A percentile compares a stretch with the other conserved stretches of the same genome.
Evolutionary conservation across 1,284 basidiomycete species (phyloP).

Genomic region (Ganoderma meredithae): DNA sequence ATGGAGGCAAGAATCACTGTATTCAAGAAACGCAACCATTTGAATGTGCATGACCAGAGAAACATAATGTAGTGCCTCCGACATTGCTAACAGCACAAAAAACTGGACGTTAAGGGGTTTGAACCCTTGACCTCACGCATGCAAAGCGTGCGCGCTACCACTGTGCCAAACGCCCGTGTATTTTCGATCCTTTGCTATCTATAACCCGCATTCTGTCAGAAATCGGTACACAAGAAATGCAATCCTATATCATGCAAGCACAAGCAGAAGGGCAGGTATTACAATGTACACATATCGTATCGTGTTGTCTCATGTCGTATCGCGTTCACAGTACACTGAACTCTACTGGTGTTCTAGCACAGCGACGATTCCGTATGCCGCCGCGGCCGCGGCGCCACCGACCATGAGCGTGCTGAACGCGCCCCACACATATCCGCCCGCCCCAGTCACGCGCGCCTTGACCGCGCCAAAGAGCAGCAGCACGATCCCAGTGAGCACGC

Average conservation of each 20-base stretch:
- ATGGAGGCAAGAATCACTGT: too few relatives aligned
- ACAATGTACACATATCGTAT: background rate
- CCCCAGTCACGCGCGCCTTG: slow-evolving; percentile 87
- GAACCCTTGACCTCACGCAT: slow-evolving; percentile 45
- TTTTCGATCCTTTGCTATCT: background rate
- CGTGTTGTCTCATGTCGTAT: background rate
- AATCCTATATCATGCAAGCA: background rate
- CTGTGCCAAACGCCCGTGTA: slow-evolving; percentile 35
- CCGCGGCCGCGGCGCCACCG: slow-evolving; percentile 89
- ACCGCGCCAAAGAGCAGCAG: slow-evolving; percentile 89
- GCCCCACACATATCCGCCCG: slow-evolving; percentile 78
- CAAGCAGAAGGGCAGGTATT: background rate
- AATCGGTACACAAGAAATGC: too few relatives aligned
- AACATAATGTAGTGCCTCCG: too few relatives aligned
- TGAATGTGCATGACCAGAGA: too few relatives aligned
- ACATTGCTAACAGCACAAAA: background rate
- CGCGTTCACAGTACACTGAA: too few relatives aligned
- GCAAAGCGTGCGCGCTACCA: slow-evolving; percentile 47
- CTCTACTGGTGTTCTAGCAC: slow-evolving; percentile 59
- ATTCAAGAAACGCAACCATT: too few relatives aligned
- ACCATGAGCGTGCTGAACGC: slow-evolving; percentile 90
- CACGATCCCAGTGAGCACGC: slow-evolving; percentile 82
- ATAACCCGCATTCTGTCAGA: too few relatives aligned
- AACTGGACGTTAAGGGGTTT: slow-evolving; percentile 42
- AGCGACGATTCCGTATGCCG: slow-evolving; percentile 88